phyloP scores from a whole-genome alignment of 2,329 filamentous ascomycete species.

The Epichloe gansuensis region DNA sequence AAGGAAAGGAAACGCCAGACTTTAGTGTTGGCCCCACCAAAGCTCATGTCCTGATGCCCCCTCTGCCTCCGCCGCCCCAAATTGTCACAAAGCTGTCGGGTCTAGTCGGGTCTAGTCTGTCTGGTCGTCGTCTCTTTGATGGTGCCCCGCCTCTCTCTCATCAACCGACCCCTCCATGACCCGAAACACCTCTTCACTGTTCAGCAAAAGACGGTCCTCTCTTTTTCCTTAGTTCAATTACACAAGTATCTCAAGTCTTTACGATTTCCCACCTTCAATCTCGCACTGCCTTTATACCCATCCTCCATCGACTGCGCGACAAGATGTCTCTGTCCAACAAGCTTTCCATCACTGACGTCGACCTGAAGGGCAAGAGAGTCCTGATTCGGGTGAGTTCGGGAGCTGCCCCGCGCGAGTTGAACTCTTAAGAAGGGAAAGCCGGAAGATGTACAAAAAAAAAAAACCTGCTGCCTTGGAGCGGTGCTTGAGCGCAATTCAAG shows the following conservation, averaged over 20 bases:
- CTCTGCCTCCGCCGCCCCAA: background rate
- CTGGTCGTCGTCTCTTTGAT: background rate
- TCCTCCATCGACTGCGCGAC: constrained; percentile 8
- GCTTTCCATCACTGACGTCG: constrained; percentile 89
- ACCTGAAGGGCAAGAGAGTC: constrained; percentile 96
- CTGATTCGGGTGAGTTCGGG: constrained; percentile 70
- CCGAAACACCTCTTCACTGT: background rate
- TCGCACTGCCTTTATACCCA: background rate
- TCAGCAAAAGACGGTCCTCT: background rate
- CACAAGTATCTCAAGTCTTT: background rate
- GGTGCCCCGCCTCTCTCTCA: constrained; percentile 3
- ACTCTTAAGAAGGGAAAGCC: too few relatives aligned
- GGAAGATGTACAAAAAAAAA: background rate
- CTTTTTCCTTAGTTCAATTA: background rate
- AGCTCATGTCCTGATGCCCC: background rate
- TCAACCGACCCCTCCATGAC: constrained; percentile 5
- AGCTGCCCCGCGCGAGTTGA: background rate
- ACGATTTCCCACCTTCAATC: background rate
- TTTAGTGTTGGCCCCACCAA: background rate
- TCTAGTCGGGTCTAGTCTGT: too few relatives aligned
- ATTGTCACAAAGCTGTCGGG: background rate
- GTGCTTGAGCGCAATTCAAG: background rate
- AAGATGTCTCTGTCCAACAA: constrained; percentile 98
- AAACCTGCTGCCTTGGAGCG: background rate
- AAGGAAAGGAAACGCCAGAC: background rate